phyloP scores from a whole-genome alignment of 768 basidiomycete species.

The Naganishia vishniacii region DNA sequence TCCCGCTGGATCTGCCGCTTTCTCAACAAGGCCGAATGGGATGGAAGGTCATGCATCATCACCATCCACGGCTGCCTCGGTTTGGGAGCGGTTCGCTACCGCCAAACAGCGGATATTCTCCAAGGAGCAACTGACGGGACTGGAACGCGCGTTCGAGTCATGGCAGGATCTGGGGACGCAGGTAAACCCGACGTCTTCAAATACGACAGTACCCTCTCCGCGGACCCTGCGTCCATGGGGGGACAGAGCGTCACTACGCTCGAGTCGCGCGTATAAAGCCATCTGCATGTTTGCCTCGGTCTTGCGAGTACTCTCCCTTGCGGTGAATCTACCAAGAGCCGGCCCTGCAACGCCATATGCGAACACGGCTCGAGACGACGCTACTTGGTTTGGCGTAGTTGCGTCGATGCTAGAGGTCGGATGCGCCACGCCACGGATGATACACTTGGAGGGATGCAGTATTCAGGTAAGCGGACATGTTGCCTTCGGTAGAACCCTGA shows the following conservation, averaged over 20 bases:
- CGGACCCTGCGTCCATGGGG: too few relatives aligned
- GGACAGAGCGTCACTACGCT: background rate
- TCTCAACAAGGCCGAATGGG: background rate
- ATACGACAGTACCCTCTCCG: background rate
- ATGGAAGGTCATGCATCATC: too few relatives aligned
- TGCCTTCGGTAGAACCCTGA: background rate
- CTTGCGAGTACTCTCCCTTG: constrained; percentile 3
- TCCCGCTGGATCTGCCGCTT: too few relatives aligned
- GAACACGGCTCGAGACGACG: background rate
- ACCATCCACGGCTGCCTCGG: too few relatives aligned
- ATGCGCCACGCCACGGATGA: background rate
- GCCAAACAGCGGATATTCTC: constrained; percentile 9
- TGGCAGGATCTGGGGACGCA: background rate
- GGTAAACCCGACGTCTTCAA: background rate
- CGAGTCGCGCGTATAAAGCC: background rate
- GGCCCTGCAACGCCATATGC: background rate
- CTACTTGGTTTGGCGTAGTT: background rate
- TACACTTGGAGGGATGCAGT: background rate
- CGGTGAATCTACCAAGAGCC: background rate
- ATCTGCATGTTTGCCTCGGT: constrained; percentile 3
- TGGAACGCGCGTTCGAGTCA: constrained; percentile 11
- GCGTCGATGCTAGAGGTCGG: background rate
- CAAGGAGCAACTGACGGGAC: constrained; percentile 6
- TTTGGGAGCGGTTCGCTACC: constrained; percentile 5
- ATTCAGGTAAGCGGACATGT: background rate